A percentile compares a stretch with the other conserved stretches of the same genome.
Conservation (phyloP, 805 yeast species). For the Danielozyma ontarioensis region DNA sequence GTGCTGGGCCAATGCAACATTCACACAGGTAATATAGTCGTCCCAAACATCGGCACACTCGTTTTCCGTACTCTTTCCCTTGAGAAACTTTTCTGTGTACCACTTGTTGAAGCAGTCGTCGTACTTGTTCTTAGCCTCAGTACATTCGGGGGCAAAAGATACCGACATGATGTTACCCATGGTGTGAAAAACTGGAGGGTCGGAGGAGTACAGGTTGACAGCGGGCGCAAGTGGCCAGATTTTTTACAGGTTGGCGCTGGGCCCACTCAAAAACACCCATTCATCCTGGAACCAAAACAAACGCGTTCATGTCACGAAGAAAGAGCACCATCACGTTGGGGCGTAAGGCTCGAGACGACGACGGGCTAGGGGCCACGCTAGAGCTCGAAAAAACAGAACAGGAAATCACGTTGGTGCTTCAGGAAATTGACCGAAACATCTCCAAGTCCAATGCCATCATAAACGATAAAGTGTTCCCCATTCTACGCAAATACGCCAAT, state of each 20-base stretch:
- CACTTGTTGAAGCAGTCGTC: slow-evolving; percentile 92
- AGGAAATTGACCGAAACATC: slow-evolving; percentile 72
- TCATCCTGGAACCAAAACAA: background rate
- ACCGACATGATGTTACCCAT: slow-evolving; percentile 49
- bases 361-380: slow-evolving; percentile 8
- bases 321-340: background rate
- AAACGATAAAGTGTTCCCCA: slow-evolving; percentile 63
- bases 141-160: slow-evolving; percentile 96
- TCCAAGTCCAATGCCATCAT: slow-evolving; percentile 63
- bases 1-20: slow-evolving; percentile 60
- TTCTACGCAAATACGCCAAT: slow-evolving; percentile 53
- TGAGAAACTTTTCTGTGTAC: slow-evolving; percentile 80
- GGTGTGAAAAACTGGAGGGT: no score
- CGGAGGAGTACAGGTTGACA: background rate
- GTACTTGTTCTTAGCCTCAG: slow-evolving; percentile 75
- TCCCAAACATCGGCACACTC: slow-evolving; percentile 92
- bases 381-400: slow-evolving; percentile 67
- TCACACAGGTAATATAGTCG: slow-evolving; percentile 83
- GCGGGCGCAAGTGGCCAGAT: background rate
- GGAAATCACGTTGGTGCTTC: slow-evolving; percentile 70
- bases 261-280: background rate
- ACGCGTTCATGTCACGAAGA: background rate
- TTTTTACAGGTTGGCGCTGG: background rate
- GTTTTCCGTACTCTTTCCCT: slow-evolving; percentile 54
- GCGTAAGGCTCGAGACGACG: background rate